Percentiles rank a stretch among this genome's conserved stretches.
Evolutionary conservation across 768 basidiomycete genomes (phyloP).

Genomic region (Calocybe indica): DNA sequence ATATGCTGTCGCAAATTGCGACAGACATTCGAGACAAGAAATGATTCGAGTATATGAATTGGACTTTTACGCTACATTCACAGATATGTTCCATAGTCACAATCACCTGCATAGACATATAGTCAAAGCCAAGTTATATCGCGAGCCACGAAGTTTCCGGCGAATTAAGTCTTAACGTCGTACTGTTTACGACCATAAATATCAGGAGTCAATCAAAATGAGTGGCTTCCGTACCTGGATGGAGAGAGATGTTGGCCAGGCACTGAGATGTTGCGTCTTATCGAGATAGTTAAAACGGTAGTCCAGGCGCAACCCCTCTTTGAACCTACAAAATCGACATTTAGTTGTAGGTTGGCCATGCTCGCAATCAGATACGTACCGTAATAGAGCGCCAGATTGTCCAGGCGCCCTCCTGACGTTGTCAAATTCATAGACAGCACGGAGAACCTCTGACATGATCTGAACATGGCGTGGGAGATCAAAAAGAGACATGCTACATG

Average conservation of each 20-base stretch:
- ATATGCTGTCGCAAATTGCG: conserved; percentile 32
- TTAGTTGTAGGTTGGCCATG: neutral
- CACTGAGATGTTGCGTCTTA: conserved; percentile 36
- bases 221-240: conserved; percentile 36
- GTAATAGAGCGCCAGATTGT: conserved; percentile 55
- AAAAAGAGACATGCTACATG: neutral
- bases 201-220: neutral
- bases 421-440: conserved; percentile 51
- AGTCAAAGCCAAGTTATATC: neutral
- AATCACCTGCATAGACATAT: neutral
- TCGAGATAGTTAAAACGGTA: conserved; percentile 54
- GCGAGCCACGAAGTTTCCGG: no score
- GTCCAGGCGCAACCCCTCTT: conserved; percentile 39
- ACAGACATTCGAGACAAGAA: conserved; percentile 13
- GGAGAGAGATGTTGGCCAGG: conserved; percentile 67
- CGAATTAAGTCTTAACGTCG: neutral
- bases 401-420: conserved; percentile 65
- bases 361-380: conserved; percentile 23
- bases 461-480: conserved; percentile 12
- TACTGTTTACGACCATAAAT: neutral
- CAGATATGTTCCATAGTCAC: no score
- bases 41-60: no score
- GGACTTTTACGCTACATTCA: no score
- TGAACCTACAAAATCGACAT: conserved; percentile 31
- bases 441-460: conserved; percentile 58